Percentiles rank a stretch among this genome's conserved stretches.
Evolutionary conservation across 208 protist genomes (phyloP).

Genomic region (Crithidia thermophila): DNA sequence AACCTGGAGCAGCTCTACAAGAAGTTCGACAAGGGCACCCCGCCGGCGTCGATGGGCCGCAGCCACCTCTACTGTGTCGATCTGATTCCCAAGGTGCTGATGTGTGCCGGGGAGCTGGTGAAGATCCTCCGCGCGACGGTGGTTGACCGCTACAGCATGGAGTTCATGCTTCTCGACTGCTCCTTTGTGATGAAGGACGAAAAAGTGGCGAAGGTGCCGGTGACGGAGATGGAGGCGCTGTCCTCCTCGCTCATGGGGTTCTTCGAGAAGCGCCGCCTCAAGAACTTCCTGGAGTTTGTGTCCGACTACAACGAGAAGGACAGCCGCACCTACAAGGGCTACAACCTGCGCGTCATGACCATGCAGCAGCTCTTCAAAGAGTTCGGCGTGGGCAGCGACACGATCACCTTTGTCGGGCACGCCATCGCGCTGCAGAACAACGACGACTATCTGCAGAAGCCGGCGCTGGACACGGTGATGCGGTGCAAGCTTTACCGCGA

Average conservation of each 20-base stretch:
- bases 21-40: constrained; percentile 92
- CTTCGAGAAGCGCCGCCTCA: constrained; percentile 97
- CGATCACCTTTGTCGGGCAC: constrained; percentile 99
- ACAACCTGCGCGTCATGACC: constrained; percentile 88
- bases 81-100: constrained; percentile 99
- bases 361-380: constrained; percentile 96
- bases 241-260: constrained; percentile 97
- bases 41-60: constrained; percentile 82
- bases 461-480: constrained; percentile 94
- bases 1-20: constrained; percentile 98
- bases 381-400: constrained; percentile 94
- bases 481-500: constrained; percentile 96
- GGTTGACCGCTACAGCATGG: constrained; percentile 98
- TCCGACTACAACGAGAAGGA: constrained; percentile 88
- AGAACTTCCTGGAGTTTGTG: constrained; percentile 95
- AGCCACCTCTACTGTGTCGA: constrained; percentile 99
- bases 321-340: constrained; percentile 91
- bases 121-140: constrained; percentile 98
- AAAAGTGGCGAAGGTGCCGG: constrained; percentile 98
- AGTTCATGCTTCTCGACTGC: constrained; percentile 99
- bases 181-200: constrained; percentile 96
- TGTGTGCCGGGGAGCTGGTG: constrained; percentile 97
- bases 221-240: constrained; percentile 96
- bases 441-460: constrained; percentile 94
- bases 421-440: constrained; percentile 91